phyloP scores from a whole-genome alignment of 225 moss, liverwort and hornwort genomes.

The Climacium dendroides region DNA sequence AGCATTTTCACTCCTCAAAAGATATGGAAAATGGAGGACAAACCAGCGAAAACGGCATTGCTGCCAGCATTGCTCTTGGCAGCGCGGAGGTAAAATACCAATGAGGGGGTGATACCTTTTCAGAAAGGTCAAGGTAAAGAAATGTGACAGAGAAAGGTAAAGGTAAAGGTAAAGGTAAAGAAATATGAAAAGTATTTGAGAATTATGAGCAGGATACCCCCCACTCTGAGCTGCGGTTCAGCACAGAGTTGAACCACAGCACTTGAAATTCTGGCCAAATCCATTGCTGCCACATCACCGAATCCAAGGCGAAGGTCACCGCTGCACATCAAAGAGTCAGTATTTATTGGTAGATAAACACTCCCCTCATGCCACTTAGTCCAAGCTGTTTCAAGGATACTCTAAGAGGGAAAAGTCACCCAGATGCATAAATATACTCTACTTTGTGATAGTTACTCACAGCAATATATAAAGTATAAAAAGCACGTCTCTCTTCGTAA shows the following conservation, averaged over 20 bases:
- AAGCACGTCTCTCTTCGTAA: neutral
- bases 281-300: conserved; percentile 78
- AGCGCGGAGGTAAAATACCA: conserved; percentile 99
- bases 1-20: neutral
- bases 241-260: conserved; percentile 31
- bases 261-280: conserved; percentile 34
- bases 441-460: neutral
- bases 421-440: neutral
- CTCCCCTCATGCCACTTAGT: neutral
- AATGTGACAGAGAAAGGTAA: no score
- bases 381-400: neutral
- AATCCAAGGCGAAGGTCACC: conserved; percentile 67
- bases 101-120: conserved; percentile 57
- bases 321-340: conserved; percentile 33
- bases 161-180: conserved; percentile 15
- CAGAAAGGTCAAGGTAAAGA: conserved; percentile 12
- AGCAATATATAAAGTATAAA: neutral
- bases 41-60: conserved; percentile 77
- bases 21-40: neutral
- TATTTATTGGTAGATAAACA: neutral
- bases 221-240: conserved; percentile 97
- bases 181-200: neutral
- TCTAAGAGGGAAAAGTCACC: neutral
- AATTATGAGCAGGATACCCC: conserved; percentile 62
- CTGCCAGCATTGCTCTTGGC: conserved; percentile 83